phyloP scores from a whole-genome alignment of 306 rosid genomes.

The Vigna unguiculata region DNA sequence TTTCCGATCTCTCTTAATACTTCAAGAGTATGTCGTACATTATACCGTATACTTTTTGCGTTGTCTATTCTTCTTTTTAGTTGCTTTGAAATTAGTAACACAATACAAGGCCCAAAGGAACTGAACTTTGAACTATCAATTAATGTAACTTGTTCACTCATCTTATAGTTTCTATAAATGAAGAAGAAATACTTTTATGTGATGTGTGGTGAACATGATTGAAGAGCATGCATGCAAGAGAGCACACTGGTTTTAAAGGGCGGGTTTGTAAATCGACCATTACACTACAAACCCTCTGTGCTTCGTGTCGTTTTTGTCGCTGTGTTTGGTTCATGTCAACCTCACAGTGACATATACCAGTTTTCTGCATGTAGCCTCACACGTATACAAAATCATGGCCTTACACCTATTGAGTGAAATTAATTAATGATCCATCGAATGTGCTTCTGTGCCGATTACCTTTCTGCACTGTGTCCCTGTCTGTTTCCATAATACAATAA shows the following conservation, averaged over 20 bases:
- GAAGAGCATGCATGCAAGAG: not conserved
- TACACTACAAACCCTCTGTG: conserved; percentile 16
- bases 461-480: not conserved
- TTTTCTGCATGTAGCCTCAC: conserved; percentile 26
- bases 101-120: not conserved
- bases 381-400: conserved; percentile 36
- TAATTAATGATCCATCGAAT: conserved; percentile 8
- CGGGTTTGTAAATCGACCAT: conserved; percentile 27
- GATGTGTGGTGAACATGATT: not conserved
- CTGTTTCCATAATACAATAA: not conserved
- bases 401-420: conserved; percentile 21
- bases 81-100: conserved; percentile 10
- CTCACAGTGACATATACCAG: not conserved
- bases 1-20: too few species aligned
- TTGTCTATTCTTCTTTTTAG: not conserved
- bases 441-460: conserved; percentile 9
- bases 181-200: not conserved
- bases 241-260: conserved; percentile 30
- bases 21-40: not conserved
- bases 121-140: not conserved
- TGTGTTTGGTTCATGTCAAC: conserved; percentile 34
- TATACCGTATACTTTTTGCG: not conserved
- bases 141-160: not conserved
- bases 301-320: not conserved
- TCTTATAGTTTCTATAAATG: not conserved